A percentile compares a stretch with the other conserved stretches of the same genome.
phyloP scores from a whole-genome alignment of 2,329 filamentous ascomycete species.

The Apiospora aurea region DNA sequence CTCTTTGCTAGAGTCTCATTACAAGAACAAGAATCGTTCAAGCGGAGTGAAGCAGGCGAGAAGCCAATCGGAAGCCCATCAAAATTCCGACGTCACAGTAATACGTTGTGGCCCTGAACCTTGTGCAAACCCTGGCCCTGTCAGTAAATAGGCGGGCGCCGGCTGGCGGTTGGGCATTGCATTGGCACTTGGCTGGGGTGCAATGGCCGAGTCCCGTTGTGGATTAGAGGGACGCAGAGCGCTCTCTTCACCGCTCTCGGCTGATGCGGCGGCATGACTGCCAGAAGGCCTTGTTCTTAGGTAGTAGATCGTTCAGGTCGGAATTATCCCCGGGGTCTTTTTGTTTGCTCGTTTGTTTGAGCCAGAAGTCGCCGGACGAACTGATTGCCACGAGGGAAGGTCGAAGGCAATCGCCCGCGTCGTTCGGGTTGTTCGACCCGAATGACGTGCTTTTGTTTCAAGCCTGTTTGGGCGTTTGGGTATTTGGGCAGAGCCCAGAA shows the following conservation, averaged over 20 bases:
- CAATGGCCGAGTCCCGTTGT: constrained; percentile 12
- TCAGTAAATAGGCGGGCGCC: neutral
- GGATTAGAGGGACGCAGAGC: neutral
- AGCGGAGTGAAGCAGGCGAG: neutral
- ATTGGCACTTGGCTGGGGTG: neutral
- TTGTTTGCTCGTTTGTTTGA: neutral
- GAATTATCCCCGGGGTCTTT: constrained; percentile 6
- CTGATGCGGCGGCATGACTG: constrained; percentile 4
- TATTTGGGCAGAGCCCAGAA: neutral
- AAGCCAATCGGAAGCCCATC: constrained; percentile 19
- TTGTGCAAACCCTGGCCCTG: neutral
- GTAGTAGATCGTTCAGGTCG: constrained; percentile 1
- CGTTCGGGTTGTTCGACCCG: neutral
- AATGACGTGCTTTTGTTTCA: constrained; percentile 17
- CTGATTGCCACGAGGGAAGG: constrained; percentile 4
- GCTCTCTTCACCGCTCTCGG: constrained; percentile 17
- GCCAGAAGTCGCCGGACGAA: neutral
- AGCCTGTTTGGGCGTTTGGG: neutral
- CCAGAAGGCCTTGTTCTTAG: constrained; percentile 2
- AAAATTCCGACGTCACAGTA: constrained; percentile 17
- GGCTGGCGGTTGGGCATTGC: no score
- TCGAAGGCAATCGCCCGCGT: constrained; percentile 7
- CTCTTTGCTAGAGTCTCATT: constrained; percentile 10
- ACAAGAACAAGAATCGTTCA: neutral
- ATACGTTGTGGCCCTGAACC: constrained; percentile 5